Evolutionary conservation across 2,329 filamentous ascomycete genomes (phyloP), one percentile per base, ranked within the genome.

Genomic region (Aurifilum marmelostoma): DNA sequence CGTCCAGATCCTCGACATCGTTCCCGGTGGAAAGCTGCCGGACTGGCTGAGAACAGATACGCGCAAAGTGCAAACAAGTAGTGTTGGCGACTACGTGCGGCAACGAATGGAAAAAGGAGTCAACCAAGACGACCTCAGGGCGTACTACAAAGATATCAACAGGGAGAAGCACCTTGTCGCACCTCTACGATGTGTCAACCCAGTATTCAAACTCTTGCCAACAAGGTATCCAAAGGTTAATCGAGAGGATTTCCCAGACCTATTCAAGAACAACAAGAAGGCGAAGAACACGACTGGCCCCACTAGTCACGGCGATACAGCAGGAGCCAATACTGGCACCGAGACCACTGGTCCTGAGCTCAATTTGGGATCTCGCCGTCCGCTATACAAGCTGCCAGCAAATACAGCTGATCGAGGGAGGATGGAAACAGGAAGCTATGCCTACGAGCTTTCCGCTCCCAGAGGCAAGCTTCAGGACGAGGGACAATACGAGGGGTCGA

Each of bases 111-210:
- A 65, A 8, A 59, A 18, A 5, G 69, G 69, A 2, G 63, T 66
- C 18, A 41, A 64, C 50, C 63, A 59, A 41, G 47, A 71, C 60
- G 69, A 71, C 63, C 60, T 71, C 27, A 61, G 69, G 21, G 34
- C n/a, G 3, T 39, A 71, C 18, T 71, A 71, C 67, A 71, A 64
- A n/a, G 67, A 71, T 27, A 54, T 71, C 34, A 43, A 37, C 34
- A 60, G 24, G 32, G 67, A 54, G 3, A 69, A 37, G 37, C 69
- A 69, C 9, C 65, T 65, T 9, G 59, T 71, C 5, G 67, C 69
- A 29, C 69, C 69, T 12, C 21, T 69, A 16, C 59, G 69, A 24
- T 43, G 67, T 11, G 67, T 71, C 16, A 65, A 59, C 14, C 63
- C 69, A 16, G 39, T 65, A 61, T 71, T 69, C 41, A 69, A 67